Percentiles rank a stretch among this genome's conserved stretches.
Conservation (phyloP, 208 protist genomes). For the Angomonas ambiguus region DNA sequence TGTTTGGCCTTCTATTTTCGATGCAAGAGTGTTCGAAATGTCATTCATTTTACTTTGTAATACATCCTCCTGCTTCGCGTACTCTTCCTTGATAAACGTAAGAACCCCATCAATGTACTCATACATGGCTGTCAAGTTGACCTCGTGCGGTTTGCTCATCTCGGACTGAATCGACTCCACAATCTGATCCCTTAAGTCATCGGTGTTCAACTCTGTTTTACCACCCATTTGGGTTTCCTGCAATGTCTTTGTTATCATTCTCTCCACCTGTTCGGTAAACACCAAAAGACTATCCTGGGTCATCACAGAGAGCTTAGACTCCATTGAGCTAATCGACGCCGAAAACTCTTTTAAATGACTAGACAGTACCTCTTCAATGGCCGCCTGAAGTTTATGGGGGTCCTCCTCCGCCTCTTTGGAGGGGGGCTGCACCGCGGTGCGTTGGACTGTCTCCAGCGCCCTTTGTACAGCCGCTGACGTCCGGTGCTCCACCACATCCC, state of each 20-base stretch:
- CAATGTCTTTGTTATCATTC: neutral
- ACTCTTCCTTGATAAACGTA: conserved; percentile 31
- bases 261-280: neutral
- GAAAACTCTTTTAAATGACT: neutral
- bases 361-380: neutral
- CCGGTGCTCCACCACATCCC: neutral
- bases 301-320: neutral
- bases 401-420: neutral
- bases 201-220: conserved; percentile 18
- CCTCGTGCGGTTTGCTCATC: conserved; percentile 50
- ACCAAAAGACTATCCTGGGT: neutral
- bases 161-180: conserved; percentile 40
- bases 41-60: neutral
- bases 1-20: neutral
- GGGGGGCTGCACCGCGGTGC: neutral
- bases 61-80: neutral
- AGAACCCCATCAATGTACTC: conserved; percentile 75
- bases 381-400: neutral
- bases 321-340: neutral
- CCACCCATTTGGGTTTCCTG: neutral
- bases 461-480: neutral
- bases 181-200: conserved; percentile 39
- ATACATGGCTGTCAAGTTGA: conserved; percentile 77
- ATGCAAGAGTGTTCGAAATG: conserved; percentile 10
- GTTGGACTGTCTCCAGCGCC: neutral